Evolutionary conservation across 805 yeast species (phyloP).

Genomic region (Huiozyma sinensis): DNA sequence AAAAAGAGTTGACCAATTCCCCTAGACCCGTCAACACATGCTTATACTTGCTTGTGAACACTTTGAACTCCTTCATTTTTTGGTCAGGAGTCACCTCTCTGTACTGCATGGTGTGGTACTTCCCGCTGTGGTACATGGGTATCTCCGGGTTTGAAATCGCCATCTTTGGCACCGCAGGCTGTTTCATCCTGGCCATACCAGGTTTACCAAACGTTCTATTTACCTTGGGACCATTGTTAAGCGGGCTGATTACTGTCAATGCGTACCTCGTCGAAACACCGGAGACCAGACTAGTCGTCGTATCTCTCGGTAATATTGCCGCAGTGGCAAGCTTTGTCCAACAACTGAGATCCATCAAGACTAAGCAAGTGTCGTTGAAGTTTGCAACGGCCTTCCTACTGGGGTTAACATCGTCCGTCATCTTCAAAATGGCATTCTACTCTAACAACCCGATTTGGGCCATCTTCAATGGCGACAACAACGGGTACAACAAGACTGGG

Average conservation of each 20-base stretch:
- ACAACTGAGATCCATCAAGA: slow-evolving; percentile 37
- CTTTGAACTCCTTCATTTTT: slow-evolving; percentile 61
- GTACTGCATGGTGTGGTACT: slow-evolving; percentile 86
- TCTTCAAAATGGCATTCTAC: slow-evolving; percentile 62
- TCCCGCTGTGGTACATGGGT: slow-evolving; percentile 98
- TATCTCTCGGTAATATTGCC: slow-evolving; percentile 58
- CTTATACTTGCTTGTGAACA: slow-evolving; percentile 28
- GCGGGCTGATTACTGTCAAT: slow-evolving; percentile 61
- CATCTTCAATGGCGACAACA: slow-evolving; percentile 71
- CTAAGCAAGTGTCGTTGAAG: slow-evolving; percentile 12
- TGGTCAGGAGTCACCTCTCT: slow-evolving; percentile 81
- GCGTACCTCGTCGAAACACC: slow-evolving; percentile 64
- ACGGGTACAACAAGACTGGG: slow-evolving; percentile 76
- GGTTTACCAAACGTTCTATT: slow-evolving; percentile 21
- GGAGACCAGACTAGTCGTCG: slow-evolving; percentile 51
- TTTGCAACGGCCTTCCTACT: slow-evolving; percentile 26
- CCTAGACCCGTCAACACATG: slow-evolving; percentile 11
- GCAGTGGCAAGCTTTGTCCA: slow-evolving; percentile 48
- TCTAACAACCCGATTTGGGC: slow-evolving; percentile 97
- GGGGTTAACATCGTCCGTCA: slow-evolving; percentile 66
- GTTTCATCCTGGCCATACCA: slow-evolving; percentile 43
- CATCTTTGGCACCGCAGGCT: slow-evolving; percentile 46
- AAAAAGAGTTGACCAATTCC: not conserved
- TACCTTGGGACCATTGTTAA: slow-evolving; percentile 29
- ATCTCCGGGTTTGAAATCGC: slow-evolving; percentile 87